These are phyloP conservation scores for Apocynum venetum DNA, from an alignment of 257 asterid genomes.

Conservation along the genomic window DNA sequence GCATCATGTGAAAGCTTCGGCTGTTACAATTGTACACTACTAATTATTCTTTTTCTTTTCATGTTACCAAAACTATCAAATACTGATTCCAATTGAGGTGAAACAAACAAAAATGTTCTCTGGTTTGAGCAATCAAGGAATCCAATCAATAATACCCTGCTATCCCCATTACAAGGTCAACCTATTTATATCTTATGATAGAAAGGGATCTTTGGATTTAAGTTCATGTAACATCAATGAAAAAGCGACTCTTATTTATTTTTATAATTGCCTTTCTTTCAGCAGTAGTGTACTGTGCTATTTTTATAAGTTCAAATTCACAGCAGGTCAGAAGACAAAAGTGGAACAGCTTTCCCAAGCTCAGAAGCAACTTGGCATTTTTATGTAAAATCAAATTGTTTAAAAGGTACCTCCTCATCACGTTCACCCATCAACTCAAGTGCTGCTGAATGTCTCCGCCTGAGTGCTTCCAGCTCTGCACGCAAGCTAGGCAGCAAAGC, in stretches of 20 bases:
- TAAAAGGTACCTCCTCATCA: conserved; percentile 84
- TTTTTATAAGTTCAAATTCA: neutral
- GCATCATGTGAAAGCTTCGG: no score
- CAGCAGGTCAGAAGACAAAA: neutral
- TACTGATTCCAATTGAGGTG: no score
- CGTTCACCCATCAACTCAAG: conserved; percentile 99
- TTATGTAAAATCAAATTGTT: conserved; percentile 3
- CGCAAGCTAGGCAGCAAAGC: conserved; percentile 78
- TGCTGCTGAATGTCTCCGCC: conserved; percentile 94
- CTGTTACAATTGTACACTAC: no score
- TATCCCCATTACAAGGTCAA: no score
- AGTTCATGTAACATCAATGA: neutral
- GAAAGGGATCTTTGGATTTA: neutral
- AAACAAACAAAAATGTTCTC: no score
- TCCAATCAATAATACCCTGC: no score
- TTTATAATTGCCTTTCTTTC: no score
- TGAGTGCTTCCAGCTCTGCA: conserved; percentile 90
- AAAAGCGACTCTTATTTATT: no score
- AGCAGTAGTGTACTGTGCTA: neutral
- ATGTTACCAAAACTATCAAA: no score
- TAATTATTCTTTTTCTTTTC: neutral
- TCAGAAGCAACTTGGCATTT: neutral
- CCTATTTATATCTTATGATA: no score
- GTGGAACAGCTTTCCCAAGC: neutral
- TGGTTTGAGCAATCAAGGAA: no score